Evolutionary conservation across 345 rosid genomes (phyloP).

Genomic region (Populus pruinosa): DNA sequence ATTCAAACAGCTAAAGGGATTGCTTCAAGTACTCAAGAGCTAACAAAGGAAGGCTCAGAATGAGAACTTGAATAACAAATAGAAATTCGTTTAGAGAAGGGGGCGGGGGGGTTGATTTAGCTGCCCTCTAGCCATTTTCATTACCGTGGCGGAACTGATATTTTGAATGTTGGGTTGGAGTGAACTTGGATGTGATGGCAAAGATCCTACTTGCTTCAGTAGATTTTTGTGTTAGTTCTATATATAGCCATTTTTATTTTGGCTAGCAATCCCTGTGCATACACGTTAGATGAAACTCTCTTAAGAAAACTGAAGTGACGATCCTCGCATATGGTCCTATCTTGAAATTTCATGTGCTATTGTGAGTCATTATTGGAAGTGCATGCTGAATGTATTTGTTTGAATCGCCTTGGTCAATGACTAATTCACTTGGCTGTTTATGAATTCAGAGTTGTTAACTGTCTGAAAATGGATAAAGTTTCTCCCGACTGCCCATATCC

Average conservation of each 20-base stretch:
- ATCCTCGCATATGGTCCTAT: not conserved
- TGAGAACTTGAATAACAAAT: not conserved
- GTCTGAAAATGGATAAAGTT: constrained; percentile 63
- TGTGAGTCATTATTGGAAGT: not conserved
- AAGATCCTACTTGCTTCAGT: not conserved
- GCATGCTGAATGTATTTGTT: constrained; percentile 5
- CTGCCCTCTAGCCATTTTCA: not conserved
- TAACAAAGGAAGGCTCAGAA: not conserved
- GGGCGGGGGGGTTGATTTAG: not conserved
- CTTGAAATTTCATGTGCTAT: not conserved
- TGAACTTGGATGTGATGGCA: not conserved
- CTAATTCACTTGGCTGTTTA: not conserved
- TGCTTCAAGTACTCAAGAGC: not conserved
- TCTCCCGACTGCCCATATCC: constrained; percentile 93
- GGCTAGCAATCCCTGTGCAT: not conserved
- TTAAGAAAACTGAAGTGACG: not conserved
- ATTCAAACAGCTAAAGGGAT: not conserved
- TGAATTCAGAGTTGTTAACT: constrained; percentile 13
- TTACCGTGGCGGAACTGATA: not conserved
- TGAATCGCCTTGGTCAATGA: constrained; percentile 3
- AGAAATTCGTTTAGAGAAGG: not conserved
- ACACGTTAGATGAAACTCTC: not conserved
- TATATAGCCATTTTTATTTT: no score
- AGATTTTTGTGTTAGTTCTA: not conserved
- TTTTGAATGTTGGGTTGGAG: not conserved